These are phyloP conservation scores for Fusarium albosuccineum DNA, from an alignment of 2,329 filamentous ascomycete genomes.

Conservation along the genomic window DNA sequence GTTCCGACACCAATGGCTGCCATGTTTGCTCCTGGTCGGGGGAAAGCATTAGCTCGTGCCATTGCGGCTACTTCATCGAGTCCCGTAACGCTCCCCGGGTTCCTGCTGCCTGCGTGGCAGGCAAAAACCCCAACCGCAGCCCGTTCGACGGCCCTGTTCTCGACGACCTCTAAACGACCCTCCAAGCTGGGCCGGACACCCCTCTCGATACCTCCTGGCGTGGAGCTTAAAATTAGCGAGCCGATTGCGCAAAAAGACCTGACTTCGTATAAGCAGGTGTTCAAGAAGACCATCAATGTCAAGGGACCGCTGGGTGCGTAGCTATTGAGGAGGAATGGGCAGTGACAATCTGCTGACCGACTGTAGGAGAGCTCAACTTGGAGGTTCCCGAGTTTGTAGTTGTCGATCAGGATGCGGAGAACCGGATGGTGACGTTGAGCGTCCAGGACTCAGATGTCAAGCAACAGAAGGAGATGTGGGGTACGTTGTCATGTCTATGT, in stretches of 20 bases:
- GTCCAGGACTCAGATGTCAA: constrained; percentile 77
- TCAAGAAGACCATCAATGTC: constrained; percentile 78
- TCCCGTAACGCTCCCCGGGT: constrained; percentile 72
- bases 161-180: constrained; percentile 72
- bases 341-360: constrained; percentile 26
- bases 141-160: constrained; percentile 67
- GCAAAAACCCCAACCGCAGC: constrained; percentile 55
- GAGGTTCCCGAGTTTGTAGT: constrained; percentile 83
- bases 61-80: constrained; percentile 58
- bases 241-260: constrained; percentile 65
- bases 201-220: constrained; percentile 85
- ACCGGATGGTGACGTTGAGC: constrained; percentile 74
- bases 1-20: constrained; percentile 50
- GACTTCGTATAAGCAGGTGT: constrained; percentile 71
- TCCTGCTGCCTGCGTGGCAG: constrained; percentile 80
- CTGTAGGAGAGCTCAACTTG: constrained; percentile 78
- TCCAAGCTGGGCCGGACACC: constrained; percentile 91
- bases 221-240: constrained; percentile 79
- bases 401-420: constrained; percentile 74
- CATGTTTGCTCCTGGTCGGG: constrained; percentile 76
- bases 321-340: background rate
- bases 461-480: constrained; percentile 96
- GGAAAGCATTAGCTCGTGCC: constrained; percentile 70
- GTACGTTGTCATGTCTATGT: constrained; percentile 61
- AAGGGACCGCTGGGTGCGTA: constrained; percentile 82